Base-by-base conservation (phyloP, 129 eudicot genomes). In the Scalesia atractyloides region DNA sequence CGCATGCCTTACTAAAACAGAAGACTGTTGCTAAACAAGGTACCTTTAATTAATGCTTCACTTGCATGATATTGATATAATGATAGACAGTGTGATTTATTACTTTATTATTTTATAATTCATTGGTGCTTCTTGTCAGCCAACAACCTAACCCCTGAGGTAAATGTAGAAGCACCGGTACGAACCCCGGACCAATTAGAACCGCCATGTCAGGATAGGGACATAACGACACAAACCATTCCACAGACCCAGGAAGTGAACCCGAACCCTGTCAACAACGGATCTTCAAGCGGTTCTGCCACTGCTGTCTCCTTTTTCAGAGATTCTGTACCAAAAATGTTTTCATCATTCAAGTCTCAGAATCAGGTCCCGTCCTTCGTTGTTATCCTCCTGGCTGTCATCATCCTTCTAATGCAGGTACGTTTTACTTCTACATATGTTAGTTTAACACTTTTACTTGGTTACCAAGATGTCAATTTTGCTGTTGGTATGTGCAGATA, bases 391-490 rank as follows among this genome's bases (percentile, higher is more conserved):
- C 68, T 89, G 82, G 91, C 88, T 13, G 76, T 87, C 7, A 86
- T 89, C 69, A 83, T 92, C 79, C 82, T 92, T 74, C 81, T 92
- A 18, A 92, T 89, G 96, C 98, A 92, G 98, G 98, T 92, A 88
- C 59, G 46, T 41, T 18, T 48, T 66, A 10, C 56, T 65, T 73
- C n/a, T 72, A 20, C 22, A 0, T 13, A 43, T 79, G 26, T 52
- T 37, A 24, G 64, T 22, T 58, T 22, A 22, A 58, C 39, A 58
- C 3, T 33, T 56, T n/a, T 20, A 14, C 62, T 56, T 56, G 17
- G 5, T 16, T 14, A 60, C 66, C 5, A 46, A 46, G 41, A 24
- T 72, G 10, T 46, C 44, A 0, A 60, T 69, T 24, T 53, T 52
- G 36, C 65, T 72, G 79, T 68, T 39, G 17, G 13, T 34, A 26